These are phyloP conservation scores for Cordyceps javanica DNA, from an alignment of 2,329 filamentous ascomycete species.

Conservation along the genomic window DNA sequence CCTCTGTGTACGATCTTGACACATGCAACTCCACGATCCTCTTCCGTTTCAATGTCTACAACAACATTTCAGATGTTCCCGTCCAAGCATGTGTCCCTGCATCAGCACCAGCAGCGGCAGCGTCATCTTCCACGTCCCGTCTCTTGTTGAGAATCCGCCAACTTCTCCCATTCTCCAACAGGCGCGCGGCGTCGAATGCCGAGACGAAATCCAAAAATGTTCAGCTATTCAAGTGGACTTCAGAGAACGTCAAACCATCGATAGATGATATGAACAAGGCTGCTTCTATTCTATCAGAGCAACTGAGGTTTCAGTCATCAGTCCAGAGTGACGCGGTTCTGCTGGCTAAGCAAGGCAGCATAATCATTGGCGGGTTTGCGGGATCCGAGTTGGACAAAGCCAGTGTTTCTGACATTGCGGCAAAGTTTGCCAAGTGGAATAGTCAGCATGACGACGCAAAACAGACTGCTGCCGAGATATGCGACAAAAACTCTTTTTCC, in stretches of 20 bases:
- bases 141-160: neutral
- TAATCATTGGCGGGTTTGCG: neutral
- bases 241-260: neutral
- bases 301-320: neutral
- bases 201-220: neutral
- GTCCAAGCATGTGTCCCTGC: neutral
- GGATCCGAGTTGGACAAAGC: neutral
- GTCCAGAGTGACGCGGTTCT: neutral
- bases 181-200: neutral
- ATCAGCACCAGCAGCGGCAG: neutral
- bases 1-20: neutral
- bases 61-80: neutral
- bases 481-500: neutral
- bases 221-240: neutral
- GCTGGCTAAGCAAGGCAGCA: neutral
- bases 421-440: neutral
- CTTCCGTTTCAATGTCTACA: neutral
- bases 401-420: neutral
- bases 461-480: neutral
- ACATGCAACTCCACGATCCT: neutral
- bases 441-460: neutral
- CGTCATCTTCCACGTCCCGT: neutral
- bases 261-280: neutral
- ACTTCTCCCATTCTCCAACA: neutral
- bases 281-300: neutral